Percentiles rank a stretch among this genome's conserved stretches.
Conservation (phyloP, 768 basidiomycete genomes). For the Nidularia pulvinata region DNA sequence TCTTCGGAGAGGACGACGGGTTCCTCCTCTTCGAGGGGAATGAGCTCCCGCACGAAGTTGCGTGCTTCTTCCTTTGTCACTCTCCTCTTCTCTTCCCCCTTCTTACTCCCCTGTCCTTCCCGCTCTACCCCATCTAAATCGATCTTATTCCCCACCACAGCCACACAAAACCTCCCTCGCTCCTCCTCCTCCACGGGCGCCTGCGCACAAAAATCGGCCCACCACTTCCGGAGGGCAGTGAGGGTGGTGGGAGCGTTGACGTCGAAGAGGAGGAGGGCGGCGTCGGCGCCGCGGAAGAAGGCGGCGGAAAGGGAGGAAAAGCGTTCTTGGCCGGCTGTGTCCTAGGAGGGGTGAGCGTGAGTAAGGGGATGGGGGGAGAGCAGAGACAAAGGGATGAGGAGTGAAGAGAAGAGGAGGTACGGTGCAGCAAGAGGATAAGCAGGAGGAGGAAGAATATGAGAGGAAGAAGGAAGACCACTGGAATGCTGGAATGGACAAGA, state of each 20-base stretch:
- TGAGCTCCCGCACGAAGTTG: slow-evolving; percentile 54
- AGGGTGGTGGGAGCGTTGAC: slow-evolving; percentile 68
- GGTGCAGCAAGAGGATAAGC: no score
- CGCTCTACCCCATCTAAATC: slow-evolving; percentile 45
- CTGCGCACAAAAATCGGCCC: slow-evolving; percentile 68
- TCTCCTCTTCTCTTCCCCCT: slow-evolving; percentile 37
- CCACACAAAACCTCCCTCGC: slow-evolving; percentile 62
- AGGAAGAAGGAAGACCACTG: no score
- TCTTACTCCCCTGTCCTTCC: slow-evolving; percentile 14
- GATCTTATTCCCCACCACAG: slow-evolving; percentile 80
- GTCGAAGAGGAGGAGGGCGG: slow-evolving; percentile 81
- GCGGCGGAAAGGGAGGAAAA: slow-evolving; percentile 82
- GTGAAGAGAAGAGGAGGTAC: no score
- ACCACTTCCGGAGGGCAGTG: slow-evolving; percentile 66
- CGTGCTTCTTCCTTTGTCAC: slow-evolving; percentile 33
- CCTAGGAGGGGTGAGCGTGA: no score
- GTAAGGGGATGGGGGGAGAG: no score
- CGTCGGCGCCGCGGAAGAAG: slow-evolving; percentile 87
- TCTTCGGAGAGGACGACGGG: neutral
- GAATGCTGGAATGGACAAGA: no score
- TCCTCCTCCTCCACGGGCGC: slow-evolving; percentile 71
- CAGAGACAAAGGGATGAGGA: no score
- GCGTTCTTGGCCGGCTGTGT: slow-evolving; percentile 87
- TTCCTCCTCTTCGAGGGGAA: slow-evolving; percentile 30
- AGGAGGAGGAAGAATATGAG: no score